Percentiles rank a stretch among this genome's conserved stretches.
Conservation (phyloP, 2,329 filamentous ascomycete species). For the Ramularia endophylla region DNA sequence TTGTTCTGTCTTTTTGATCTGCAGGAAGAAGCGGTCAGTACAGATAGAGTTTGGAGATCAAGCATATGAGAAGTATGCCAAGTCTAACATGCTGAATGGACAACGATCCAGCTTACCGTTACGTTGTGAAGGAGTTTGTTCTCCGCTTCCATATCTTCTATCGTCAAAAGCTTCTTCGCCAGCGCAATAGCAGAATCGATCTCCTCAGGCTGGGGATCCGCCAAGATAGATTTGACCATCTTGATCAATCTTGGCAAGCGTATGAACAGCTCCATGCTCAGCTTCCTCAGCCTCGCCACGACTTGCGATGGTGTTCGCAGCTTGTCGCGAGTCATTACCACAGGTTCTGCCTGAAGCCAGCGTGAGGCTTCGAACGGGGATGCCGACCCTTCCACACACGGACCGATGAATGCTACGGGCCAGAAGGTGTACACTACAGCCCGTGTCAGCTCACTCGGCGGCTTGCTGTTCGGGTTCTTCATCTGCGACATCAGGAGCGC, state of each 20-base stretch:
- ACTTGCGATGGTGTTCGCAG: conserved; percentile 7
- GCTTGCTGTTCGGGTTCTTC: conserved; percentile 2
- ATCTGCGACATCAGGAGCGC: conserved; percentile 11
- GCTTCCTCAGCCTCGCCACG: conserved; percentile 9
- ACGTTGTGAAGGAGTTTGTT: conserved; percentile 14
- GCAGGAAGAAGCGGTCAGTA: background rate
- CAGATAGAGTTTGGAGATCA: too few species aligned
- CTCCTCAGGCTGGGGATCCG: conserved; percentile 2
- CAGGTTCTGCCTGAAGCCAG: conserved; percentile 10
- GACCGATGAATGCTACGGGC: conserved; percentile 15
- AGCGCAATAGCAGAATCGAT: conserved; percentile 7
- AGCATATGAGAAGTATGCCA: too few species aligned
- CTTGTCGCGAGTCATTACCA: conserved; percentile 8
- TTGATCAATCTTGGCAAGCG: conserved; percentile 12
- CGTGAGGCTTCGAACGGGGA: conserved; percentile 13
- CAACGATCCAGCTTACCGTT: too few species aligned
- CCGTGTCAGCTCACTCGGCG: conserved; percentile 10
- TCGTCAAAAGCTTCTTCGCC: conserved; percentile 7
- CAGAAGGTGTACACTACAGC: conserved; percentile 14
- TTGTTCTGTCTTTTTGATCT: conserved; percentile 10
- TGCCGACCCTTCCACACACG: conserved; percentile 12
- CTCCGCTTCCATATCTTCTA: conserved; percentile 12
- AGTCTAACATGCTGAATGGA: too few species aligned
- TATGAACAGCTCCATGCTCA: conserved; percentile 15
- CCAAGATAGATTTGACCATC: conserved; percentile 8